Evolutionary conservation across 169 alveolate genomes (phyloP).

Genomic region (Blepharisma undulans): DNA sequence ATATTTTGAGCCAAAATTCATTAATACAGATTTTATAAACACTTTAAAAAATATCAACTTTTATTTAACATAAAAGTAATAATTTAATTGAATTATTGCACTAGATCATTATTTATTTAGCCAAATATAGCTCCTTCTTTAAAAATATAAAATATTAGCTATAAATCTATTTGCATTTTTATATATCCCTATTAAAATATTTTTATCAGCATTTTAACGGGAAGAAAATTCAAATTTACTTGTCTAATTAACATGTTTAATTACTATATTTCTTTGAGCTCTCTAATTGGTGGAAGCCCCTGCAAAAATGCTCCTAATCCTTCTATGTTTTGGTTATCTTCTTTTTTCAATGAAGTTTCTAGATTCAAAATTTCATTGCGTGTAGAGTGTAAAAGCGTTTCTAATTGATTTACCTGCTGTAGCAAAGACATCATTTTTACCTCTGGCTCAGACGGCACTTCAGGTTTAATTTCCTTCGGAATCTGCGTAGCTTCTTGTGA

Average conservation of each 20-base stretch:
- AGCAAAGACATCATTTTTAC: background rate
- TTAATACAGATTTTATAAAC: background rate
- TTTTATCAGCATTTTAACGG: background rate
- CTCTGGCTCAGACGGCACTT: background rate
- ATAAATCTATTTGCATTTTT: no score
- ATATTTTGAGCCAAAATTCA: background rate
- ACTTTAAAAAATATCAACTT: no score
- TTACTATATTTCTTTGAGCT: background rate
- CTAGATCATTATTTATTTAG: no score
- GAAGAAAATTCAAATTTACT: background rate
- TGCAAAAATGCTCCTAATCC: background rate
- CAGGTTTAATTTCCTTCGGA: background rate
- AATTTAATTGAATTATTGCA: no score
- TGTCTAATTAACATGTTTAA: background rate
- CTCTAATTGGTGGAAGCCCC: constrained; percentile 23
- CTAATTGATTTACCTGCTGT: background rate
- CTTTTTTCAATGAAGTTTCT: background rate
- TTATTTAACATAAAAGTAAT: no score
- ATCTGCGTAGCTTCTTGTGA: background rate
- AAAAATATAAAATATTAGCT: no score
- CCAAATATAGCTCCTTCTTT: no score
- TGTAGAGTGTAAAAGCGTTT: background rate
- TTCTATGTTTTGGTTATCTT: background rate
- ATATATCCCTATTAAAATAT: background rate
- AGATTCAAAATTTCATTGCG: background rate